phyloP scores from a whole-genome alignment of 1,284 basidiomycete genomes.

The Laetiporus sulphureus region DNA sequence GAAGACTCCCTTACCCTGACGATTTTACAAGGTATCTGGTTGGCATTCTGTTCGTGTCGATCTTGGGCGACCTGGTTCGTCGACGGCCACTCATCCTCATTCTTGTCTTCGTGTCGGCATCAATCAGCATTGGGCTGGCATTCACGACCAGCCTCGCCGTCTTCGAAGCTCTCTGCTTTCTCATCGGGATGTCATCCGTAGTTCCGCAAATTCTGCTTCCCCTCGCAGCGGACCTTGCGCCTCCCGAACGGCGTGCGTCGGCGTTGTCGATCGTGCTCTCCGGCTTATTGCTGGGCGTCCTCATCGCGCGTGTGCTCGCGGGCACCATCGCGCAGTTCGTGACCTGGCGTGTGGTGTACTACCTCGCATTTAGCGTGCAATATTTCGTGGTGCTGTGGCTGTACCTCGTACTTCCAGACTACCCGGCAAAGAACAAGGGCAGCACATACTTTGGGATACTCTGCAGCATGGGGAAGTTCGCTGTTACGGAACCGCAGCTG shows the following conservation, averaged over 20 bases:
- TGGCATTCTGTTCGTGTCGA: slow-evolving; percentile 45
- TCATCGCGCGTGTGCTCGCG: slow-evolving; percentile 41
- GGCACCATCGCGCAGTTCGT: slow-evolving; percentile 41
- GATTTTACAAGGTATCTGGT: slow-evolving; percentile 30
- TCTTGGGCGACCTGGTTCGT: slow-evolving; percentile 46
- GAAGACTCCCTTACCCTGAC: not conserved
- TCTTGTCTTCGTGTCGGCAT: slow-evolving; percentile 30
- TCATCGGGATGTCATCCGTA: slow-evolving; percentile 39
- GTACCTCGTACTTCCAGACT: slow-evolving; percentile 44
- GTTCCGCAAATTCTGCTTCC: slow-evolving; percentile 40
- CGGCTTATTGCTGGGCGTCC: slow-evolving; percentile 43
- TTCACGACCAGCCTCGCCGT: slow-evolving; percentile 33
- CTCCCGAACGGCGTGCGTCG: slow-evolving; percentile 37
- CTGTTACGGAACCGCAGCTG: slow-evolving; percentile 44
- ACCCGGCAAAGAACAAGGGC: slow-evolving; percentile 36
- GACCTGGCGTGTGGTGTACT: slow-evolving; percentile 42
- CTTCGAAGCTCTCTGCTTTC: slow-evolving; percentile 40
- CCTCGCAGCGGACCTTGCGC: slow-evolving; percentile 48
- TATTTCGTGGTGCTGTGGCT: slow-evolving; percentile 29
- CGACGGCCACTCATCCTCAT: slow-evolving; percentile 42
- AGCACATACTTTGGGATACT: slow-evolving; percentile 40
- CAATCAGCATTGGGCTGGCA: slow-evolving; percentile 41
- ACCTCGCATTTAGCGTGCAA: slow-evolving; percentile 37
- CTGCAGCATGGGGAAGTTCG: slow-evolving; percentile 38
- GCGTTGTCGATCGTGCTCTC: slow-evolving; percentile 45